Base-by-base conservation (phyloP, 371 early-diverging fungal species). In the Cladochytrium tenue region DNA sequence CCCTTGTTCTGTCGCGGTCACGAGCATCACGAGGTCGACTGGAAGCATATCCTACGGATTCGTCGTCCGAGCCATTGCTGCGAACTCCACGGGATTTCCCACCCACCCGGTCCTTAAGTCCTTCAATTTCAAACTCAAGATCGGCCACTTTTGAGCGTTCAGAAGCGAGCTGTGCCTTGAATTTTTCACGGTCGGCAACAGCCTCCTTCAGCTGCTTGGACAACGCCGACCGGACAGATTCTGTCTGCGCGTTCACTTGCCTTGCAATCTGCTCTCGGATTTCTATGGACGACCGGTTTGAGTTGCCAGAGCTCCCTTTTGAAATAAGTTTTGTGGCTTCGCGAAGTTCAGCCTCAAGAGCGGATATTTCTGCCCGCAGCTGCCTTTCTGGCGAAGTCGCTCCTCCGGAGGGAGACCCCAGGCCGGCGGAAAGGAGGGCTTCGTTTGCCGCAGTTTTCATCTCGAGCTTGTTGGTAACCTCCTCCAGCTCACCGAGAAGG, bases 401-500 rank as follows among this genome's bases (percentile, higher is more conserved):
- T 30, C 3, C 28, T 51, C 17, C 61, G 35, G 2, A 32, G 20
- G 28, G 62, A 30, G 56, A 3, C n/a, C n/a, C n/a, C 43, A 43
- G 13, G 7, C 43, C 43, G 20, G 43, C 43, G 43, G 43, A 43
- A 7, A 43, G 7, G 43, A 43, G 15, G 15, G 62, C 62, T 33
- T 51, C 63, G 23, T 70, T 63, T 17, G 67, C 67, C 10, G 58
- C 27, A 2, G 53, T 53, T 10, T 53, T 58, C 63, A 69, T 59
- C 30, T 73, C 72, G 25, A 73, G 61, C 55, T 76, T 62, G 59
- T 71, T 75, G 17, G 69, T 52, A 17, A 67, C 60, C 58, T 74
- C 75, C 60, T 79, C 79, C 30, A 76, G 58, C 56, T 79, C 76
- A 2, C 63, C 61, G 2, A 68, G 51, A 13, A 79, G 66, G 34